phyloP scores from a whole-genome alignment of 2,329 filamentous ascomycete genomes.

The Teratosphaeria gauchensis region DNA sequence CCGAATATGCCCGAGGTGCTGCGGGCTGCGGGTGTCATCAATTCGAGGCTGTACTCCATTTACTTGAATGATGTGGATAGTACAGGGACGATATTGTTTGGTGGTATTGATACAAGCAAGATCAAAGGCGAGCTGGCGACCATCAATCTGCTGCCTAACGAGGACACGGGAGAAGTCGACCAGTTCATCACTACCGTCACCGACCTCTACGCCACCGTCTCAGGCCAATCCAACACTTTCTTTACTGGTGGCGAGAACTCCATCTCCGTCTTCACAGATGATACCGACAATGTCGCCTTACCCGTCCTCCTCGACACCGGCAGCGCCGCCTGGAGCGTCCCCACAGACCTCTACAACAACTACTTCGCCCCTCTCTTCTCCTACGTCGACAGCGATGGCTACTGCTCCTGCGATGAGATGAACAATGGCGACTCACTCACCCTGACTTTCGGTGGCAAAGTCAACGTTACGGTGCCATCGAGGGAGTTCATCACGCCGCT shows the following conservation, averaged over 20 bases:
- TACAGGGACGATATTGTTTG: conserved; percentile 25
- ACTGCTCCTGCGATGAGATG: conserved; percentile 14
- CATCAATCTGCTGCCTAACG: conserved; percentile 19
- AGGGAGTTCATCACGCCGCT: conserved; percentile 22
- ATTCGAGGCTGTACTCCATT: conserved; percentile 21
- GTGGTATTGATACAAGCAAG: conserved; percentile 25
- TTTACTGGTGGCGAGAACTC: conserved; percentile 13
- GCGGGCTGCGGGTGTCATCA: conserved; percentile 20
- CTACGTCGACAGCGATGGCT: conserved; percentile 11
- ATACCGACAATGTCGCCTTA: conserved; percentile 7
- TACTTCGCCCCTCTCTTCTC: conserved; percentile 15
- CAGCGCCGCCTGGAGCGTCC: conserved; percentile 19
- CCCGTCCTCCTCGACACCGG: conserved; percentile 26
- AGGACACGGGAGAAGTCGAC: conserved; percentile 9
- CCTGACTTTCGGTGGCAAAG: conserved; percentile 19
- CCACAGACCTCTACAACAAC: conserved; percentile 12
- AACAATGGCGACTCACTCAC: not conserved
- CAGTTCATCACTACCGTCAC: conserved; percentile 23
- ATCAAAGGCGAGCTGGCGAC: conserved; percentile 23
- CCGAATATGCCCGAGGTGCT: conserved; percentile 26
- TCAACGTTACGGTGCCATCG: conserved; percentile 20
- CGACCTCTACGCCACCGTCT: conserved; percentile 12
- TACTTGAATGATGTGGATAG: conserved; percentile 20
- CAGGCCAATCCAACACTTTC: conserved; percentile 9
- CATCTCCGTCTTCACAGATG: conserved; percentile 10